These are phyloP conservation scores for Biscogniauxia mediterranea DNA, from an alignment of 2,329 filamentous ascomycete species.

Conservation along the genomic window DNA sequence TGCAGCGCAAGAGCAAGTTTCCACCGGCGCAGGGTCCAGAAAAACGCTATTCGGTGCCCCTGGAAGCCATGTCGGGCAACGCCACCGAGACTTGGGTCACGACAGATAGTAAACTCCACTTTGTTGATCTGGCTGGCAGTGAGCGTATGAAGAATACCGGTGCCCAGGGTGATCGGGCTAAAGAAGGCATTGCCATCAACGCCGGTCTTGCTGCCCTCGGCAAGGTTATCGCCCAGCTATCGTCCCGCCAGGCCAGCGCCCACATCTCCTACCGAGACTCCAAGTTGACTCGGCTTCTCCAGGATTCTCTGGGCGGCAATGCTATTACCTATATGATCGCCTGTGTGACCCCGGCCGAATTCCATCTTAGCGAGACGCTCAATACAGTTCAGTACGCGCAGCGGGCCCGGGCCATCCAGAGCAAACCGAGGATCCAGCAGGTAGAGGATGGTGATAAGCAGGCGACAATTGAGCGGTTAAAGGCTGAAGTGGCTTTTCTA, in stretches of 20 bases:
- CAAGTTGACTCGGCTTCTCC: slow-evolving; percentile 88
- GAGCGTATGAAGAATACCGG: slow-evolving; percentile 97
- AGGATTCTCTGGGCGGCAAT: slow-evolving; percentile 95
- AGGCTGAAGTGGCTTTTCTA: slow-evolving; percentile 89
- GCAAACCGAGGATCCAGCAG: slow-evolving; percentile 94
- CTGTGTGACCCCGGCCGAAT: slow-evolving; percentile 94
- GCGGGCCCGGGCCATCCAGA: slow-evolving; percentile 92
- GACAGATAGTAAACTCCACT: slow-evolving; percentile 96
- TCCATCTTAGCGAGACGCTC: slow-evolving; percentile 94
- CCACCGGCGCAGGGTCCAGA: slow-evolving; percentile 58
- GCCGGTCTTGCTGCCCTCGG: slow-evolving; percentile 90
- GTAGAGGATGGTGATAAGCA: slow-evolving; percentile 92
- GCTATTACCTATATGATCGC: slow-evolving; percentile 99
- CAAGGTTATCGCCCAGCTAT: slow-evolving; percentile 97
- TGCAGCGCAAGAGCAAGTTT: slow-evolving; percentile 72
- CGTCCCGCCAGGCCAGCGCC: slow-evolving; percentile 79
- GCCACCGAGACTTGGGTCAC: slow-evolving; percentile 64
- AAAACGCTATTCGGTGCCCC: slow-evolving; percentile 82
- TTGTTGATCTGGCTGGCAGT: slow-evolving; percentile 95
- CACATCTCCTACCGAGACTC: slow-evolving; percentile 98
- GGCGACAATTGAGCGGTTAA: slow-evolving; percentile 86
- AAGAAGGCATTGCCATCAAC: slow-evolving; percentile 97
- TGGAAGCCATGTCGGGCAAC: slow-evolving; percentile 73
- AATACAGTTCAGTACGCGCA: slow-evolving; percentile 98
- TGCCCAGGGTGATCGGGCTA: slow-evolving; percentile 89